A percentile compares a stretch with the other conserved stretches of the same genome.
phyloP scores from a whole-genome alignment of 352 stramenopile genomes.

The Phytophthora hibernalis region DNA sequence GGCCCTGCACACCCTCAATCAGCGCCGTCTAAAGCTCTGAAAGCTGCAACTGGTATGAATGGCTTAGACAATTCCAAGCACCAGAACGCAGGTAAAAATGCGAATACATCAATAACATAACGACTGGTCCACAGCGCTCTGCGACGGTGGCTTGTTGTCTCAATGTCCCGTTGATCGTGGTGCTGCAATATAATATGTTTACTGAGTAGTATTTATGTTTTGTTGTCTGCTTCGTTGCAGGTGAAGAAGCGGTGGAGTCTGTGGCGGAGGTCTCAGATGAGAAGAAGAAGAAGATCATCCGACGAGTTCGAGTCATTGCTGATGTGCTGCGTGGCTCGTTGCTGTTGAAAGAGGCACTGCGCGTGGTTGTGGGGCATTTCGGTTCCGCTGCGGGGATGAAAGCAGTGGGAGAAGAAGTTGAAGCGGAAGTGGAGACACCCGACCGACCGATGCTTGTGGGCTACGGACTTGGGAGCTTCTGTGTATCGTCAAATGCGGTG shows the following conservation, averaged over 20 bases:
- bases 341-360: conserved; percentile 40
- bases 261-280: conserved; percentile 36
- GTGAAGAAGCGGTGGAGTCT: conserved; percentile 34
- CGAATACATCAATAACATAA: conserved; percentile 1
- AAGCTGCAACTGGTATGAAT: too few relatives aligned
- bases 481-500: conserved; percentile 72
- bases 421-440: neutral
- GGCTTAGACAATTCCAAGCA: neutral
- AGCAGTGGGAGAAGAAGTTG: neutral
- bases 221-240: conserved; percentile 3
- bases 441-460: conserved; percentile 47
- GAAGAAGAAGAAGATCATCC: conserved; percentile 50
- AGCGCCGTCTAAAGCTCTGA: neutral
- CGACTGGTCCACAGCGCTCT: conserved; percentile 15
- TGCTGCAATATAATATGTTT: neutral
- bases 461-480: conserved; percentile 84
- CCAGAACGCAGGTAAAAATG: conserved; percentile 1
- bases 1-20: neutral
- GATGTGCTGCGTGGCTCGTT: conserved; percentile 36
- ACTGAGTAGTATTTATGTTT: neutral
- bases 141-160: neutral
- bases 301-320: conserved; percentile 47
- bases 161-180: neutral
- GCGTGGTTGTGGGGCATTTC: conserved; percentile 41
- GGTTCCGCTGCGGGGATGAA: conserved; percentile 8